Evolutionary conservation across 129 eudicot genomes (phyloP).

Genomic region (Helianthus annuus): HanXRQr2.0-SUNRISE NC_035449.2:1691333-1691832

Average conservation of each 20-base stretch:
- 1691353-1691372: background rate
- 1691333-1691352: background rate
- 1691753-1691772: conserved; percentile 25
- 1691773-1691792: conserved; percentile 69
- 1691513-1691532: conserved; percentile 19
- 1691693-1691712: conserved; percentile 16
- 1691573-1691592: conserved; percentile 5
- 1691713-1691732: conserved; percentile 25
- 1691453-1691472: conserved; percentile 5
- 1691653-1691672: conserved; percentile 18
- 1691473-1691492: conserved; percentile 1
- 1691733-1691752: background rate
- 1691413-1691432: conserved; percentile 11
- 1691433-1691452: conserved; percentile 15
- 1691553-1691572: background rate
- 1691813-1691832: conserved; percentile 25
- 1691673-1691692: background rate
- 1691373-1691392: background rate
- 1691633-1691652: conserved; percentile 5
- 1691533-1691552: background rate
- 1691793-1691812: conserved; percentile 42
- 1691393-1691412: conserved; percentile 19
- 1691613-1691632: conserved; percentile 11
- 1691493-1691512: background rate
- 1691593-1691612: background rate